These are phyloP conservation scores for Mangifera indica DNA, from an alignment of 345 rosid species.

Conservation along the genomic window DNA sequence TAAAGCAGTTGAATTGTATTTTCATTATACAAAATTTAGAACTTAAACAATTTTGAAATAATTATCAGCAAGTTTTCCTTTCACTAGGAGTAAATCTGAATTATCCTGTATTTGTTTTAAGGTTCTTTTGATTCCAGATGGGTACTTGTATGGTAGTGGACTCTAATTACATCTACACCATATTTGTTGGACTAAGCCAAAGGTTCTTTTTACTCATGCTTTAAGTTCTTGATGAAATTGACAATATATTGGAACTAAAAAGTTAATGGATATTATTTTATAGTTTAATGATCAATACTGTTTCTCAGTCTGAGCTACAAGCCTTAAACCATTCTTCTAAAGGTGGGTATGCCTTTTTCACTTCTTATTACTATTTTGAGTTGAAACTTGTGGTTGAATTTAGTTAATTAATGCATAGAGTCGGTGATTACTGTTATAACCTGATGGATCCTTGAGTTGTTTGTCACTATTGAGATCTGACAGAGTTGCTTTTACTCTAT, in stretches of 20 bases:
- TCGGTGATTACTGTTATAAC: not conserved
- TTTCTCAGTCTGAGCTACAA: slow-evolving; percentile 9
- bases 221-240: not conserved
- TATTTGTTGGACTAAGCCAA: not conserved
- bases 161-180: not conserved
- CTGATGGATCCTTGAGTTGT: not conserved
- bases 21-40: not conserved
- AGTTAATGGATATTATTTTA: not conserved
- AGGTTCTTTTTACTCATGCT: no score
- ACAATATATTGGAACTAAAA: not conserved
- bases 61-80: not conserved
- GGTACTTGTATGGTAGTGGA: not conserved
- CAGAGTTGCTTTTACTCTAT: slow-evolving; percentile 17
- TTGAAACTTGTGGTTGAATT: slow-evolving; percentile 3
- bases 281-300: not conserved
- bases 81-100: not conserved
- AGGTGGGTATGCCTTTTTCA: not conserved
- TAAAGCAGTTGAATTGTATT: not conserved
- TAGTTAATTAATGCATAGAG: not conserved
- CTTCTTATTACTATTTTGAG: not conserved
- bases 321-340: no score
- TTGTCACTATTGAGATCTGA: slow-evolving; percentile 14
- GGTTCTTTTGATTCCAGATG: not conserved
- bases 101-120: not conserved
- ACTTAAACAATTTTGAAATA: not conserved